Evolutionary conservation across 768 basidiomycete genomes (phyloP), one percentile per base, ranked within the genome.

Genomic region (Glaciozyma antarctica): DNA sequence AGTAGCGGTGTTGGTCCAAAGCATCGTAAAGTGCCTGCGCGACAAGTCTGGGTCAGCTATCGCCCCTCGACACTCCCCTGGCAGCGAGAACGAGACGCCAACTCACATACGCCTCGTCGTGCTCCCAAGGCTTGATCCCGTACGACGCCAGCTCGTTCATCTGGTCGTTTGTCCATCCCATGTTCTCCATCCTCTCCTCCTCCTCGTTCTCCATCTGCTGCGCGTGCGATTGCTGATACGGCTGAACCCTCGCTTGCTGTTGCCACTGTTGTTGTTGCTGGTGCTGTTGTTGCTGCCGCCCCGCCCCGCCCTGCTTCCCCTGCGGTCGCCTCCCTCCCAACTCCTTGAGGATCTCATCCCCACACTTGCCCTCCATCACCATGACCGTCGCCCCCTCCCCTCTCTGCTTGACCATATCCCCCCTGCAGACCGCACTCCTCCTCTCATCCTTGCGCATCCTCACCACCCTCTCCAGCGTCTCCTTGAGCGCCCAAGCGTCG

Each of bases 361-460:
- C 51, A 19, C 51, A 12, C 51, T 52, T 52, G 10, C 12, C 26
- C 12, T 22, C 26, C 4, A 15, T 6, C 1, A 30, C 51, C 24
- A 52, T 26, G 24, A 26, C 51, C 4, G 19, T 28, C 26, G 51
- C 26, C 12, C 51, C 51, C 21, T 52, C 51, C 26, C 51, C 24
- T 7, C 51, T 24, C 24, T 24, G 6, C 26, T 21, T 13, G 22
- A 52, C 8, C 24, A 52, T 26, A 16, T 28, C 51, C n/a, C 51
- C 51, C 30, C 51, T 16, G 13, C 24, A 52, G 10, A 15, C 51
- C 5, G 51, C 13, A 5, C 2, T 26, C 51, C 51, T 52, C 6
- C 51, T 24, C 51, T 52, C 51, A 26, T 52, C 51, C 51, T 52
- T 52, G 24, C 51, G 51, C 51, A 52, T 52, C 51, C 51, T 52